Evolutionary conservation across 116 monocot species (phyloP).

Genomic region (Thalassia testudinum): DNA sequence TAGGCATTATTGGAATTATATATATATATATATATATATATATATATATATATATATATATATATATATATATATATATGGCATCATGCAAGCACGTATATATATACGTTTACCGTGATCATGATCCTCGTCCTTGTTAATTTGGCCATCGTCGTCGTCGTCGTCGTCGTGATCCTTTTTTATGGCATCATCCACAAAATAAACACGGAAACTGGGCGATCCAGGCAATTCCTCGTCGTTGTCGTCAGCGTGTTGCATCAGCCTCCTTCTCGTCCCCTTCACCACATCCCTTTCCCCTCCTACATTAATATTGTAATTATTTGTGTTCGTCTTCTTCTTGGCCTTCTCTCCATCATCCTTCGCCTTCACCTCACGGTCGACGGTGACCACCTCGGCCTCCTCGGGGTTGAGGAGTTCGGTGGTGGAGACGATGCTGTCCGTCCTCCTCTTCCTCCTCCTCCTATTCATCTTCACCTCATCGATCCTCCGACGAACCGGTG

Average conservation of each 20-base stretch:
- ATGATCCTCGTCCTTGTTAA: too few species aligned
- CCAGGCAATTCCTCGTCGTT: conserved; percentile 10
- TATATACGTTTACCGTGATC: too few species aligned
- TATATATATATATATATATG: too few species aligned
- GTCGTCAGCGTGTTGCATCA: background rate
- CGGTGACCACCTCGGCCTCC: conserved; percentile 1
- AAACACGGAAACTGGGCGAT: conserved; percentile 23
- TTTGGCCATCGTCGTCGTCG: background rate
- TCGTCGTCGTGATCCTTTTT: background rate
- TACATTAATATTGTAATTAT: background rate
- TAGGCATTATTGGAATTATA: too few species aligned
- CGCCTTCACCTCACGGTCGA: background rate
- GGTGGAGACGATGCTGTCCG: conserved; percentile 18
- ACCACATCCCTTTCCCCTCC: background rate
- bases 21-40: too few species aligned
- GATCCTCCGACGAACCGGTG: conserved; percentile 1
- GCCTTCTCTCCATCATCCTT: background rate
- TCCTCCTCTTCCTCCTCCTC: background rate
- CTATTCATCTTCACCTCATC: conserved; percentile 1
- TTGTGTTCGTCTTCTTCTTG: background rate
- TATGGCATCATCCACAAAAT: conserved; percentile 1
- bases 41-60: too few species aligned
- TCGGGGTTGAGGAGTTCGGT: conserved; percentile 14
- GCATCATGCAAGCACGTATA: too few species aligned
- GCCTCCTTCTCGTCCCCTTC: background rate